These are phyloP conservation scores for Penicillium occitanis DNA, from an alignment of 2,329 filamentous ascomycete species.

Conservation along the genomic window DNA sequence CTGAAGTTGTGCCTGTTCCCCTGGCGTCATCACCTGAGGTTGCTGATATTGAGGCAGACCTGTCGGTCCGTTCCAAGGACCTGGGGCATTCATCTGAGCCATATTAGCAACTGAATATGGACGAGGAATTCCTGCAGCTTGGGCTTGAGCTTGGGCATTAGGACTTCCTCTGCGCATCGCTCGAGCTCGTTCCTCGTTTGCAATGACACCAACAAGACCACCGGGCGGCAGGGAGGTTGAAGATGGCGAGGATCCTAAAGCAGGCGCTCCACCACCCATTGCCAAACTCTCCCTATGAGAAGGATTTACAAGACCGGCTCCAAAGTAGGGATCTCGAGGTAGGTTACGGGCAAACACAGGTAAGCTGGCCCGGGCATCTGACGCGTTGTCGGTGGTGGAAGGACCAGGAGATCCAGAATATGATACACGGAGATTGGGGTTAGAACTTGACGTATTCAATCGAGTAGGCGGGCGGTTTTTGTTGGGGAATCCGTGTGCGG, in stretches of 20 bases:
- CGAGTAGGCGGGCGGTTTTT: constrained; percentile 72
- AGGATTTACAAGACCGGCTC: constrained; percentile 71
- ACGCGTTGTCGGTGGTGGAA: constrained; percentile 49
- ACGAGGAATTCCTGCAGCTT: constrained; percentile 40
- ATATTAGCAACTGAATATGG: constrained; percentile 40
- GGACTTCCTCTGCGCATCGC: constrained; percentile 78
- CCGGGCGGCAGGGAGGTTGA: constrained; percentile 60
- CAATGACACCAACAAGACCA: constrained; percentile 84
- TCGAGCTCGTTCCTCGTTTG: constrained; percentile 74
- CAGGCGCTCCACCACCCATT: constrained; percentile 60
- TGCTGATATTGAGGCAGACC: constrained; percentile 25
- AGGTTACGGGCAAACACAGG: constrained; percentile 81
- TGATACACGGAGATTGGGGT: constrained; percentile 67
- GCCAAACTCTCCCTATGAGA: constrained; percentile 72
- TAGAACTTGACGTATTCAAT: constrained; percentile 64
- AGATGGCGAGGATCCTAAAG: constrained; percentile 39
- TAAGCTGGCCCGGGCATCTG: constrained; percentile 54
- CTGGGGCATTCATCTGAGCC: constrained; percentile 25
- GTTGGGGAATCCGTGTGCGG: constrained; percentile 83
- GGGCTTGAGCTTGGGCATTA: constrained; percentile 58
- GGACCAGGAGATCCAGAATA: constrained; percentile 57
- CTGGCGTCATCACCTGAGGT: constrained; percentile 50
- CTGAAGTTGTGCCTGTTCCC: constrained; percentile 73
- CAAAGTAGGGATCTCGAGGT: constrained; percentile 81
- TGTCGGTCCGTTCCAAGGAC: constrained; percentile 20